Conservation (phyloP, 306 rosid species). For the Cucurbita maxima region DNA sequence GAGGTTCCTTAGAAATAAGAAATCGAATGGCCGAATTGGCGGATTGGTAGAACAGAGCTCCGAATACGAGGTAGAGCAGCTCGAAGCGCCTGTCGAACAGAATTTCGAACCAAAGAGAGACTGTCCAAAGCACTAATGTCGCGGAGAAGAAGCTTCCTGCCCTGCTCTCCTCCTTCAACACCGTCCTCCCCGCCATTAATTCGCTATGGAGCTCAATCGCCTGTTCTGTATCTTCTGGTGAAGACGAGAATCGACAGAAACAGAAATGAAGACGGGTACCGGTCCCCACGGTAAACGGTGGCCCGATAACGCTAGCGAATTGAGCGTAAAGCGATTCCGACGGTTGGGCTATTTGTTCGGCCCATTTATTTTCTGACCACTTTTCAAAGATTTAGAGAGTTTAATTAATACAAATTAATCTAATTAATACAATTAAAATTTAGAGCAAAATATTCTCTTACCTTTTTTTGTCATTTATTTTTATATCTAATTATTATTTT, state of each 20-base stretch:
- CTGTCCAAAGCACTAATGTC: constrained; percentile 43
- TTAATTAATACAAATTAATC: too few species aligned
- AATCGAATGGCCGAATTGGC: constrained; percentile 39
- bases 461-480: too few species aligned
- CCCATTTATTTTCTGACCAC: neutral
- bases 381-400: too few species aligned
- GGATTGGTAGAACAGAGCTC: constrained; percentile 46
- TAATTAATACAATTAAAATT: too few species aligned
- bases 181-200: constrained; percentile 18
- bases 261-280: neutral
- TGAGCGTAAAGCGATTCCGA: neutral
- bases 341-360: neutral
- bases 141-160: constrained; percentile 41
- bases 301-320: neutral
- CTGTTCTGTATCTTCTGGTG: neutral
- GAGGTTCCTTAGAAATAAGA: constrained; percentile 38
- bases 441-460: too few species aligned
- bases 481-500: too few species aligned
- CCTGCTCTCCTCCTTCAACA: constrained; percentile 10
- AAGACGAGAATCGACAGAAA: neutral
- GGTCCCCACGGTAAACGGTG: neutral
- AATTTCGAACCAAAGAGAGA: constrained; percentile 40
- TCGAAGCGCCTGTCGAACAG: constrained; percentile 28
- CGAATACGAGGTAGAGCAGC: constrained; percentile 38
- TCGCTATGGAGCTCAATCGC: neutral